Evolutionary conservation across 2,329 filamentous ascomycete species (phyloP), one percentile per base, ranked within the genome.

Genomic region (Paracoccidioides lutzii): DNA sequence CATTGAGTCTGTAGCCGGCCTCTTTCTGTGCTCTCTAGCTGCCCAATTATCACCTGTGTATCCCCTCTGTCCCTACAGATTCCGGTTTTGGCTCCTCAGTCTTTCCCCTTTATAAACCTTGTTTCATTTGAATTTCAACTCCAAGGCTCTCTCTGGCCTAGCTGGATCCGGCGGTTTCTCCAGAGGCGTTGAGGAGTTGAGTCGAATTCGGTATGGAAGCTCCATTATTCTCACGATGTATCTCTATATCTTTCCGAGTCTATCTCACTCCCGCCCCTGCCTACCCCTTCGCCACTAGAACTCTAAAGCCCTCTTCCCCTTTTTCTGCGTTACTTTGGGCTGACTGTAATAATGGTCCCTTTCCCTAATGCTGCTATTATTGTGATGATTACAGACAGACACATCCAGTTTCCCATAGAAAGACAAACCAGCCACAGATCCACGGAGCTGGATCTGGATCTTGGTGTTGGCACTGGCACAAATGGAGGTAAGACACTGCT

Each of bases 401-500:
- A 15, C 28, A 33, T 33, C 37, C 37, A 8, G 9, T 8, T 38
- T 22, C 15, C n/a, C 6, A 7, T 8, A 37, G 5, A 38, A 40
- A 10, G 5, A 9, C n/a, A 30, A 45, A 28, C 15, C 46, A 38
- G 48, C 14, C 38, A 43, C 37, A 35, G n/a, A 42, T 28, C 22
- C 22, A 22, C 22, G 22, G 22, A 22, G 22, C 22, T 22, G 22
- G 22, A 22, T 37, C 35, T 10, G 33, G n/a, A 58, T 57, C 55
- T 59, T 60, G 59, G 55, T 55, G 57, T 60, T 54, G 57, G 55
- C 45, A 22, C 37, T 38, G 33, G 52, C 51, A 40, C 52, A 57
- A 41, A 61, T 61, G 59, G 59, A 61, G 58, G 59, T 61, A 59
- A 59, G 58, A 53, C 50, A 55, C 56, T 50, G 56, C 55, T 57